Conservation (phyloP, 2,329 filamentous ascomycete species). For the Monosporascus sp. region DNA sequence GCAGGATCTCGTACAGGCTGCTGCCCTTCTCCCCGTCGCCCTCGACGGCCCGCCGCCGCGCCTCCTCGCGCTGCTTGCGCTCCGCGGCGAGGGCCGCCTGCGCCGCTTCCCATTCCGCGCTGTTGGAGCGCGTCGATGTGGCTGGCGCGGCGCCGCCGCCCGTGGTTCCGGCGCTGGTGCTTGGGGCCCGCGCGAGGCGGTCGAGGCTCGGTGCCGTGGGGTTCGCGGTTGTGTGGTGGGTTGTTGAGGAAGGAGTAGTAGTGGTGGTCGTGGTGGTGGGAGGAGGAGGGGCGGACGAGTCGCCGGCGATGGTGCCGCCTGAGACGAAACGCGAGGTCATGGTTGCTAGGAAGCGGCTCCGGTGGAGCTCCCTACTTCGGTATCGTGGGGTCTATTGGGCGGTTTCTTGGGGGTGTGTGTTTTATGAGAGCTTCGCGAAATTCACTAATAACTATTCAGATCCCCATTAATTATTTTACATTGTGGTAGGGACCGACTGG, state of each 20-base stretch:
- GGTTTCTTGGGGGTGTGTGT: no score
- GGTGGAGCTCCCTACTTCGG: no score
- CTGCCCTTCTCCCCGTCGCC: constrained; percentile 42
- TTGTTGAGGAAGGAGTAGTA: constrained; percentile 12
- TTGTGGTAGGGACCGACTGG: no score
- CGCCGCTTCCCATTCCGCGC: constrained; percentile 57
- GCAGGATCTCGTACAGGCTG: constrained; percentile 67
- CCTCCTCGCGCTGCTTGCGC: constrained; percentile 47
- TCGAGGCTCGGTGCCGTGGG: not conserved
- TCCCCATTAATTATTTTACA: no score
- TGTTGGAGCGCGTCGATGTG: constrained; percentile 14
- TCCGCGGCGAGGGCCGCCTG: constrained; percentile 60
- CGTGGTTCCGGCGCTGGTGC: constrained; percentile 6
- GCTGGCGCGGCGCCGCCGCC: not conserved
- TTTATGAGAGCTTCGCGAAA: no score
- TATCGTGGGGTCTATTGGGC: no score
- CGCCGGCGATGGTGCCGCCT: constrained; percentile 44
- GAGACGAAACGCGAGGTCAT: constrained; percentile 55
- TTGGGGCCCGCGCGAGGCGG: constrained; percentile 7
- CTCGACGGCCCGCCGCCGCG: constrained; percentile 36
- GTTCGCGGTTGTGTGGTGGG: constrained; percentile 16
- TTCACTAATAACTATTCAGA: no score
- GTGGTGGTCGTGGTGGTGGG: not conserved
- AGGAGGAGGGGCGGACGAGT: constrained; percentile 9
- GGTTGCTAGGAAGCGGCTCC: not conserved